These are phyloP conservation scores for Boletellus ananas DNA, from an alignment of 768 basidiomycete species.

Conservation along the genomic window DNA sequence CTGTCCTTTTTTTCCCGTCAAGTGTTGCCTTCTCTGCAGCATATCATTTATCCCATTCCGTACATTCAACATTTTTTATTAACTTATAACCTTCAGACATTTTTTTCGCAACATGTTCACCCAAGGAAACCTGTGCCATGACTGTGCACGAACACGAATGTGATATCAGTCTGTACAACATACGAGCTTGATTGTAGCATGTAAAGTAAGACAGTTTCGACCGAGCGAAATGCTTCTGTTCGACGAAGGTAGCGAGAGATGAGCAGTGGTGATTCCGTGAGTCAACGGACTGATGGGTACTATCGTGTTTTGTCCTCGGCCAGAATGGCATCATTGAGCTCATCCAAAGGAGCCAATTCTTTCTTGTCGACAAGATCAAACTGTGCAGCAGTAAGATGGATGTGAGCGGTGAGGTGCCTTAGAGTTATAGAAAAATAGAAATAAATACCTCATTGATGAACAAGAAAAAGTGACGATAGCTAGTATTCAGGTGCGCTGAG, in stretches of 20 bases:
- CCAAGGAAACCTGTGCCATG: slow-evolving; percentile 6
- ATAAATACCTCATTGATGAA: slow-evolving; percentile 96
- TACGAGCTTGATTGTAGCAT: not conserved
- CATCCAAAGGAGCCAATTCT: slow-evolving; percentile 90
- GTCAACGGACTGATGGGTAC: not conserved
- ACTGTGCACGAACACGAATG: slow-evolving; percentile 8
- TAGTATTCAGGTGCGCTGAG: slow-evolving; percentile 94
- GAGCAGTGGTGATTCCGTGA: not conserved
- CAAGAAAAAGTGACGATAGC: slow-evolving; percentile 96
- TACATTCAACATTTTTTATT: not conserved
- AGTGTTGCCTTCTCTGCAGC: not conserved
- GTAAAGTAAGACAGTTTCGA: not conserved
- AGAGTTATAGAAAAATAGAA: too few species aligned
- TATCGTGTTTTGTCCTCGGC: slow-evolving; percentile 47
- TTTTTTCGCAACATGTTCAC: not conserved
- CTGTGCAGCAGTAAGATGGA: slow-evolving; percentile 34
- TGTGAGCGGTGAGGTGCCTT: slow-evolving; percentile 7
- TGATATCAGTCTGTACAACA: slow-evolving; percentile 11
- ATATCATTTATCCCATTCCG: slow-evolving; percentile 1
- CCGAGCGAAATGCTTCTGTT: not conserved
- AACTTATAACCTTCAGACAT: not conserved
- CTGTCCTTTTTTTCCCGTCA: not conserved
- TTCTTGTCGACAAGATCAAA: slow-evolving; percentile 96
- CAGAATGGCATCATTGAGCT: slow-evolving; percentile 89
- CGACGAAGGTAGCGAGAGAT: not conserved